Evolutionary conservation across 768 basidiomycete genomes (phyloP).

Genomic region (Obba rivulosa): DNA sequence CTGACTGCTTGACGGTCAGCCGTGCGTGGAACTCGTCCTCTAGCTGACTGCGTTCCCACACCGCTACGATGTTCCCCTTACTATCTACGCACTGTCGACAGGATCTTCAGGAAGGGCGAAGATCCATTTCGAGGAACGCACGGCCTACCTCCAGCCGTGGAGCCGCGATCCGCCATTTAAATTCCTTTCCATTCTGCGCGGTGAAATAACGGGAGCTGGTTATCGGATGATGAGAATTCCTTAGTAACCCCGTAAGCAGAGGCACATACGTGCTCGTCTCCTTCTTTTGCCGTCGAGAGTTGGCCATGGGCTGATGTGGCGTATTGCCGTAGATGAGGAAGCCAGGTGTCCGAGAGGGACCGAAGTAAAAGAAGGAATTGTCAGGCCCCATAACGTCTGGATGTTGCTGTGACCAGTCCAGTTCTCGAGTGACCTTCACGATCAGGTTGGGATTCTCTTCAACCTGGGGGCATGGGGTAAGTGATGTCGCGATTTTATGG

Average conservation of each 20-base stretch:
- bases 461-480: conserved; percentile 31
- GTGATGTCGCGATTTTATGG: not conserved
- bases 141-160: conserved; percentile 63
- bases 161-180: conserved; percentile 67
- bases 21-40: conserved; percentile 54
- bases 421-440: conserved; percentile 59
- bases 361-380: conserved; percentile 71
- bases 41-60: conserved; percentile 61
- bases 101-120: conserved; percentile 5
- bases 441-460: conserved; percentile 55
- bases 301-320: conserved; percentile 48
- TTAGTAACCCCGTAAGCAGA: conserved; percentile 1
- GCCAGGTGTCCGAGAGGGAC: conserved; percentile 55
- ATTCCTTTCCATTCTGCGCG: conserved; percentile 60
- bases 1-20: conserved; percentile 52
- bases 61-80: conserved; percentile 48
- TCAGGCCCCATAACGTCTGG: conserved; percentile 76
- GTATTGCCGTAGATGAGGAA: conserved; percentile 68
- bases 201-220: conserved; percentile 70
- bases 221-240: not conserved
- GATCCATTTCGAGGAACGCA: not conserved
- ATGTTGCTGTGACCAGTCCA: conserved; percentile 62
- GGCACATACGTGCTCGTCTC: conserved; percentile 57
- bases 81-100: conserved; percentile 55
- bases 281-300: conserved; percentile 51